These are phyloP conservation scores for Talaromyces liani DNA, from an alignment of 495 filamentous ascomycete genomes.

Conservation along the genomic window DNA sequence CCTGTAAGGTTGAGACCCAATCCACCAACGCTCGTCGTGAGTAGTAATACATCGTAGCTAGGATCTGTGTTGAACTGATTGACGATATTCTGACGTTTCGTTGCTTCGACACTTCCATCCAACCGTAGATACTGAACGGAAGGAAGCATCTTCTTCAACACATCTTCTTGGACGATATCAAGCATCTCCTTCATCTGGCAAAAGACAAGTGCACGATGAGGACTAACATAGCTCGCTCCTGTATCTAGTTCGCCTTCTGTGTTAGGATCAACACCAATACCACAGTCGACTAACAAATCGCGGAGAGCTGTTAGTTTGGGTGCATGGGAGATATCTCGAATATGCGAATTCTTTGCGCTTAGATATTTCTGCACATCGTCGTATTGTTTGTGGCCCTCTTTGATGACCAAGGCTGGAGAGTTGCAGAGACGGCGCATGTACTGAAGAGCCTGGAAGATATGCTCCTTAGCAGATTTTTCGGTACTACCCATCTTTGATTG, in stretches of 20 bases:
- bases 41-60: slow-evolving; percentile 82
- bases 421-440: slow-evolving; percentile 99
- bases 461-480: slow-evolving; percentile 89
- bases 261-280: slow-evolving; percentile 65
- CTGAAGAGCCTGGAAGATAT: slow-evolving; percentile 97
- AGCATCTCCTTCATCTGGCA: slow-evolving; percentile 99
- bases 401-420: slow-evolving; percentile 90
- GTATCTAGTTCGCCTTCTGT: slow-evolving; percentile 51
- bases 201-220: slow-evolving; percentile 92
- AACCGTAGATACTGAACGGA: slow-evolving; percentile 83
- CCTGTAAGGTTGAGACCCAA: slow-evolving; percentile 93
- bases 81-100: slow-evolving; percentile 88
- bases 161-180: slow-evolving; percentile 92
- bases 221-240: slow-evolving; percentile 77
- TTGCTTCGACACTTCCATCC: slow-evolving; percentile 85
- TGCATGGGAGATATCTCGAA: slow-evolving; percentile 81
- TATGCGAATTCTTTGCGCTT: slow-evolving; percentile 56
- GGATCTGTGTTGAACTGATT: slow-evolving; percentile 98
- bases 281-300: slow-evolving; percentile 89
- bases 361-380: slow-evolving; percentile 72
- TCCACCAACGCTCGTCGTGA: slow-evolving; percentile 93
- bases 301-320: slow-evolving; percentile 85
- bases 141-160: slow-evolving; percentile 77
- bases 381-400: slow-evolving; percentile 86
- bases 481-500: slow-evolving; percentile 65